A percentile compares a stretch with the other conserved stretches of the same genome.
These are phyloP conservation scores for Epichloe gansuensis DNA, from an alignment of 2,329 filamentous ascomycete genomes.

Conservation along the genomic window DNA sequence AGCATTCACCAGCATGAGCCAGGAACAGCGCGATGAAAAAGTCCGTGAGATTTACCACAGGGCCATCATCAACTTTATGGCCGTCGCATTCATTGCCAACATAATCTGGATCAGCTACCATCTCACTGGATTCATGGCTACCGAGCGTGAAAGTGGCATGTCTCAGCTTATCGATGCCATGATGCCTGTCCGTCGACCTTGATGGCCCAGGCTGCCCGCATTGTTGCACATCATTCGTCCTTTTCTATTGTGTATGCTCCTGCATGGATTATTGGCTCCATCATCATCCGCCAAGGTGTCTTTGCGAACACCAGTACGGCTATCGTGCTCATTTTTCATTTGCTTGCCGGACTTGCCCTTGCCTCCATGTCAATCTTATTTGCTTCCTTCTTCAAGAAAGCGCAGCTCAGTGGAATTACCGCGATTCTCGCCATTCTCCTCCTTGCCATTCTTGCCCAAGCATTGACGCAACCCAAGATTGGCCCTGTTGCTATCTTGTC, in stretches of 20 bases:
- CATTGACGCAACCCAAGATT: conserved; percentile 50
- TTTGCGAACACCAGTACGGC: conserved; percentile 50
- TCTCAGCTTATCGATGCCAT: conserved; percentile 82
- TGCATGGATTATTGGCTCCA: conserved; percentile 66
- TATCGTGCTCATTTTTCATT: conserved; percentile 61
- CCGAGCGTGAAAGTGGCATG: conserved; percentile 78
- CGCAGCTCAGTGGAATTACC: conserved; percentile 77
- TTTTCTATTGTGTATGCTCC: conserved; percentile 73
- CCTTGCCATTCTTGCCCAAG: conserved; percentile 72
- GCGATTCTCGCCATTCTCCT: conserved; percentile 61
- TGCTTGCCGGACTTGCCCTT: conserved; percentile 65
- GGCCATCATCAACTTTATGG: conserved; percentile 63
- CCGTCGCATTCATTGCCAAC: conserved; percentile 65
- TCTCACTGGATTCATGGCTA: conserved; percentile 72
- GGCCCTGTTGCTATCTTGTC: conserved; percentile 57
- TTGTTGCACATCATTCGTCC: conserved; percentile 67
- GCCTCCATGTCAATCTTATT: conserved; percentile 72
- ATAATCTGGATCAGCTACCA: conserved; percentile 79
- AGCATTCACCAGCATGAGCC: conserved; percentile 61
- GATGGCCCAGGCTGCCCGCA: conserved; percentile 66
- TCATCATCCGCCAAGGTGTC: conserved; percentile 52
- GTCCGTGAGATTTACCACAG: conserved; percentile 60
- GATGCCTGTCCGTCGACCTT: conserved; percentile 64
- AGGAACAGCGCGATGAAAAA: conserved; percentile 49
- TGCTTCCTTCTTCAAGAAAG: conserved; percentile 72